Evolutionary conservation across 441 rosid species (phyloP).

Genomic region (Populus hybrid): DNA sequence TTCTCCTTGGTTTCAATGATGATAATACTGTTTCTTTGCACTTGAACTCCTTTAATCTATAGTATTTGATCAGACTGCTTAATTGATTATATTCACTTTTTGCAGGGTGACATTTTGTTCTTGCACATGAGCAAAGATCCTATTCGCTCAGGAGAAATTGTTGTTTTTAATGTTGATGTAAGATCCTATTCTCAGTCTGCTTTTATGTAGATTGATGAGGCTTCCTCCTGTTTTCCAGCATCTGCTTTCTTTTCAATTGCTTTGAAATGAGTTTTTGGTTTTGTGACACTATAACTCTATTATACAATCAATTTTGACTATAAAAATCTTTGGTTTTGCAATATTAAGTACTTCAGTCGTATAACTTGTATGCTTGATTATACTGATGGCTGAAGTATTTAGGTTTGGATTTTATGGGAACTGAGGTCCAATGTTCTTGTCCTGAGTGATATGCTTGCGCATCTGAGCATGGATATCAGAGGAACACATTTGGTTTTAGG

Average conservation of each 20-base stretch:
- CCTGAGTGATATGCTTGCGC: background rate
- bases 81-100: slow-evolving; percentile 7
- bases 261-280: background rate
- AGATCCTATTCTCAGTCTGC: slow-evolving; percentile 13
- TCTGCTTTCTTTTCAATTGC: background rate
- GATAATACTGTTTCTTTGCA: background rate
- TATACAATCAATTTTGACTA: background rate
- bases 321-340: background rate
- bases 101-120: slow-evolving; percentile 94
- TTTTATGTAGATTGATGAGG: background rate
- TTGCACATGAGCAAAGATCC: slow-evolving; percentile 91
- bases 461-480: background rate
- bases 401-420: background rate
- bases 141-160: slow-evolving; percentile 92
- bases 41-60: background rate
- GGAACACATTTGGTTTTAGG: background rate
- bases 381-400: background rate
- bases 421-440: background rate
- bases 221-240: background rate
- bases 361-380: background rate
- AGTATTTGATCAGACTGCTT: slow-evolving; percentile 3
- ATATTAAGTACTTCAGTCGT: background rate
- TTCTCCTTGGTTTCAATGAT: background rate
- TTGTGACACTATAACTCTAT: background rate
- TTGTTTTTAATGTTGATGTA: slow-evolving; percentile 88